Conservation (phyloP, 331 rosid genomes). For the Prunus yedoensis region DNA sequence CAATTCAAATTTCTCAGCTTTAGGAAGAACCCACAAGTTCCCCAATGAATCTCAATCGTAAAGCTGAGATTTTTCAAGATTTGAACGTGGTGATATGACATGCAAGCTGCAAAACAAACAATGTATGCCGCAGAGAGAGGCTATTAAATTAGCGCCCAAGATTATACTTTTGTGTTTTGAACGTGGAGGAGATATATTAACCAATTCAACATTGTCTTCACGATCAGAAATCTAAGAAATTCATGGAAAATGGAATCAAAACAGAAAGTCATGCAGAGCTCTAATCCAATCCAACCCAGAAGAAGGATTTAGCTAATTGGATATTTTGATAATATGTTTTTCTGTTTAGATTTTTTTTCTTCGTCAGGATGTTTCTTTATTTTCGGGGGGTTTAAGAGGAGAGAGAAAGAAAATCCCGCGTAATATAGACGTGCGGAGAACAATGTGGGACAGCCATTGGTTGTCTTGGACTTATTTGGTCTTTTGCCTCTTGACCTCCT, state of each 20-base stretch:
- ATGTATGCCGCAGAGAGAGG: neutral
- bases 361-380: constrained; percentile 32
- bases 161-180: neutral
- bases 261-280: constrained; percentile 31
- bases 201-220: constrained; percentile 6
- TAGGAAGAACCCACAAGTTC: constrained; percentile 20
- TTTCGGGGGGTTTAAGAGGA: constrained; percentile 31
- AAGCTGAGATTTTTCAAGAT: constrained; percentile 22
- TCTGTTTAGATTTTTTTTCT: constrained; percentile 27
- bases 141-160: neutral
- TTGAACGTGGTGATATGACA: constrained; percentile 10
- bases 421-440: constrained; percentile 49
- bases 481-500: constrained; percentile 15
- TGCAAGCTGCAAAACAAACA: constrained; percentile 4
- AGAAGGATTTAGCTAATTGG: constrained; percentile 22
- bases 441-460: constrained; percentile 45
- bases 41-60: neutral
- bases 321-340: neutral
- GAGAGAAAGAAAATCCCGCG: constrained; percentile 35
- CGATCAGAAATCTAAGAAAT: constrained; percentile 21
- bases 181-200: neutral
- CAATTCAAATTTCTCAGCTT: constrained; percentile 9
- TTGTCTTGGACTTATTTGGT: constrained; percentile 13
- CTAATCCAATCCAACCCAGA: constrained; percentile 13
- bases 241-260: constrained; percentile 1